These are phyloP conservation scores for Sindora glabra DNA, from an alignment of 306 rosid species.

Conservation along the genomic window DNA sequence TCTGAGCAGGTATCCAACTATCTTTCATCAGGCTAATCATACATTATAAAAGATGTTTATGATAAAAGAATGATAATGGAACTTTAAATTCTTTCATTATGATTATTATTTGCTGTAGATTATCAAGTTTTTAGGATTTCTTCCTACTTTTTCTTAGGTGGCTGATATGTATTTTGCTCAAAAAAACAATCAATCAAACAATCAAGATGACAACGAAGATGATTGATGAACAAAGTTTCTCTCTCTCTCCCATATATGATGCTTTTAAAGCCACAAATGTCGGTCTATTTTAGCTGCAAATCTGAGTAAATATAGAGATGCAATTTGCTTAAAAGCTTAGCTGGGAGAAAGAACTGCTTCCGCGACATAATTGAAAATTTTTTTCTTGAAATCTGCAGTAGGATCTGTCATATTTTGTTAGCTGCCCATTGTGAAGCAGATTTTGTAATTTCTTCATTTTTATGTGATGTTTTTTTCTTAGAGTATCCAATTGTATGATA, in stretches of 20 bases:
- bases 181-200: slow-evolving; percentile 45
- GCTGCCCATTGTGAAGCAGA: too few species aligned
- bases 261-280: neutral
- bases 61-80: neutral
- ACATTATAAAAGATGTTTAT: too few species aligned
- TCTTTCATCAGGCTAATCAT: neutral
- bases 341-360: neutral
- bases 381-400: neutral
- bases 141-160: slow-evolving; percentile 38
- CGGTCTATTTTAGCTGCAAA: neutral
- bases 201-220: slow-evolving; percentile 57
- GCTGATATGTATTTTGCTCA: slow-evolving; percentile 87
- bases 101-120: neutral
- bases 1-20: slow-evolving; percentile 60
- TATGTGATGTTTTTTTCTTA: too few species aligned
- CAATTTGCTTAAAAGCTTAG: slow-evolving; percentile 10
- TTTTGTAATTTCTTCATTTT: too few species aligned
- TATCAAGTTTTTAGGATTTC: neutral
- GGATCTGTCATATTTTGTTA: too few species aligned
- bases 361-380: neutral
- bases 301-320: neutral
- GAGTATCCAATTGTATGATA: too few species aligned
- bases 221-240: slow-evolving; percentile 31
- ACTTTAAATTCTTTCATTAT: neutral
- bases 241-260: slow-evolving; percentile 4